These are phyloP conservation scores for Gynostemma pentaphyllum DNA, from an alignment of 306 rosid species.

Conservation along the genomic window DNA sequence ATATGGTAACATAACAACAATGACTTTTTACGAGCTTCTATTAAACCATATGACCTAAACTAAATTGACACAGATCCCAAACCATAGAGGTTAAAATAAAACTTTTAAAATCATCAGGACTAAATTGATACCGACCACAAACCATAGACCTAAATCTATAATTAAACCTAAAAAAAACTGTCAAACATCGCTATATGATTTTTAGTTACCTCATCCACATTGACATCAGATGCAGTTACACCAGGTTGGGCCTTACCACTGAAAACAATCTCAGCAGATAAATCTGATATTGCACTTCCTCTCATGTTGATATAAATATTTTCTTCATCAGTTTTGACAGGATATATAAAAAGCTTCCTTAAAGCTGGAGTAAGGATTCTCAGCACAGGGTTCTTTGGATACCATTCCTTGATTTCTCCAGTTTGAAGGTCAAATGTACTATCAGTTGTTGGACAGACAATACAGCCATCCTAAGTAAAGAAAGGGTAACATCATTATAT, in stretches of 20 bases:
- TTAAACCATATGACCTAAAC: too few species aligned
- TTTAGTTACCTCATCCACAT: conserved; percentile 68
- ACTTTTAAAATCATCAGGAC: too few species aligned
- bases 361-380: conserved; percentile 73
- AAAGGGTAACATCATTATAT: not conserved
- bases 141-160: too few species aligned
- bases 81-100: too few species aligned
- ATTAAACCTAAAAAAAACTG: too few species aligned
- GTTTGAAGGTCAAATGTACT: conserved; percentile 78
- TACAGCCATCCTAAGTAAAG: conserved; percentile 64
- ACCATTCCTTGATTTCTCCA: conserved; percentile 78
- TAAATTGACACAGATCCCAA: too few species aligned
- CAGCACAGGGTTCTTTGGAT: conserved; percentile 87
- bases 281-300: conserved; percentile 29
- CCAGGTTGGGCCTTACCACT: conserved; percentile 97
- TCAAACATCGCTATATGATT: too few species aligned
- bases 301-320: conserved; percentile 67
- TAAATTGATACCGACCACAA: too few species aligned
- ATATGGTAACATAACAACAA: too few species aligned
- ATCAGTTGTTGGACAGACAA: conserved; percentile 91
- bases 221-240: conserved; percentile 63
- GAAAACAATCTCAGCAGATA: conserved; percentile 70
- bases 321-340: conserved; percentile 67
- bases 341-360: conserved; percentile 54
- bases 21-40: too few species aligned